Conservation (phyloP, 805 yeast genomes). For the Debaryomyces hansenii region DNA sequence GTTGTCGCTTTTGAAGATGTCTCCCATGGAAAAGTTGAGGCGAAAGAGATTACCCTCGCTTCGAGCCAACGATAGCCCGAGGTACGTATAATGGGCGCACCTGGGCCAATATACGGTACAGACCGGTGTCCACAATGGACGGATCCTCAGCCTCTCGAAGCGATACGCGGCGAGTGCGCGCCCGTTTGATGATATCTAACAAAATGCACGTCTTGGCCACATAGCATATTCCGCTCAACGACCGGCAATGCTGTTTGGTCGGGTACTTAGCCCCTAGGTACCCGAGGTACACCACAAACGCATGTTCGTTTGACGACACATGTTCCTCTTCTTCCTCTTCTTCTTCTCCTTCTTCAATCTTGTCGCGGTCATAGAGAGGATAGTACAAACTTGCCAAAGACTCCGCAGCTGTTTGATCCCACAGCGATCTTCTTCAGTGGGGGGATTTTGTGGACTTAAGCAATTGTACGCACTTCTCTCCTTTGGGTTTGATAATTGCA, state of each 20-base stretch:
- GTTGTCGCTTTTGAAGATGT: background rate
- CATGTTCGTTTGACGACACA: too few relatives aligned
- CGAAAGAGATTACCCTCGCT: background rate
- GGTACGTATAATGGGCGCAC: background rate
- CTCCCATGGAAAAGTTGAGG: background rate
- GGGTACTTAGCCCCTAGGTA: background rate
- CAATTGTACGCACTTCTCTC: too few relatives aligned
- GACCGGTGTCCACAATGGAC: background rate
- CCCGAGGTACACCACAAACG: background rate
- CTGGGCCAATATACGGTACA: background rate
- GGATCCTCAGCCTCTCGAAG: background rate
- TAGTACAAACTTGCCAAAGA: too few relatives aligned
- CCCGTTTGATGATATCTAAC: background rate
- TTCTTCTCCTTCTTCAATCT: too few relatives aligned
- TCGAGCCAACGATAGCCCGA: background rate
- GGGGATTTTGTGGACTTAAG: too few relatives aligned
- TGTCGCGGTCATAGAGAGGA: too few relatives aligned
- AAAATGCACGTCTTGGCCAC: background rate
- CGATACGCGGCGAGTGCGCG: background rate
- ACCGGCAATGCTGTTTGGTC: background rate
- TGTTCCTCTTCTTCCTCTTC: too few relatives aligned
- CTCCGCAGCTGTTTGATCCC: too few relatives aligned
- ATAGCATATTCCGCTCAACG: background rate
- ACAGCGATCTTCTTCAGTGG: too few relatives aligned
- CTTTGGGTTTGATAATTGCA: too few relatives aligned